Evolutionary conservation across 805 yeast genomes (phyloP).

Genomic region (Ogataea polymorpha): DNA sequence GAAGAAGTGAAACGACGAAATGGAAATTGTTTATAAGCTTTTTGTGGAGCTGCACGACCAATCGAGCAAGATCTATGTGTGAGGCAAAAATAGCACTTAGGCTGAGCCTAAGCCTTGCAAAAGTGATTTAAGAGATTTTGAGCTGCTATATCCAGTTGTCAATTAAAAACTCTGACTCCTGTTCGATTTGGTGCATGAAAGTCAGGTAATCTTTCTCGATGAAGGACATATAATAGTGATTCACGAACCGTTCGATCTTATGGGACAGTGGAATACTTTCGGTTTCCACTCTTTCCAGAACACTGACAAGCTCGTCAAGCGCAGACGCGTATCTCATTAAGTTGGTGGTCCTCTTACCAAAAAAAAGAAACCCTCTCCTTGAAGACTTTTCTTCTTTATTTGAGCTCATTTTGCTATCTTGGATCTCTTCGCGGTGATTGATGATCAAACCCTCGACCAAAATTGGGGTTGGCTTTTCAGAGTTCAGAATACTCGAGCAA

Average conservation of each 20-base stretch:
- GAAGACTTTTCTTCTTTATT: background rate
- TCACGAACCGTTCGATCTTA: conserved; percentile 1
- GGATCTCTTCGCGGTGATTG: background rate
- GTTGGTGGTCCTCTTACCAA: background rate
- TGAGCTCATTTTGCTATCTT: background rate
- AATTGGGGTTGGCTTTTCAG: background rate
- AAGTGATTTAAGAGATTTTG: background rate
- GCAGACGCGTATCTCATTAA: background rate
- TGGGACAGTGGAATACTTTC: background rate
- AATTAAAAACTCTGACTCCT: conserved; percentile 13
- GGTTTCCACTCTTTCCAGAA: background rate
- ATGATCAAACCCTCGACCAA: background rate
- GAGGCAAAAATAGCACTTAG: too few relatives aligned
- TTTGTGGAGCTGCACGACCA: conserved; percentile 3
- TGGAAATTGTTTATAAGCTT: conserved; percentile 6
- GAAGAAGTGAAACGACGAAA: background rate
- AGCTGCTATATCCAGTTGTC: conserved; percentile 3
- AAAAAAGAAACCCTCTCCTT: background rate
- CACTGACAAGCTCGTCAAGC: background rate
- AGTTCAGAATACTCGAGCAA: background rate
- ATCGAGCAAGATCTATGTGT: background rate
- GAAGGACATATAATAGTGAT: conserved; percentile 9
- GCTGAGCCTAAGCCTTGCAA: too few relatives aligned
- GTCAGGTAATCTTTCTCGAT: conserved; percentile 12
- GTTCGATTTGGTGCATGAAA: conserved; percentile 3